Percentiles rank a stretch among this genome's conserved stretches.
These are phyloP conservation scores for Xylariaceae sp. DNA, from an alignment of 2,329 filamentous ascomycete species.

Conservation along the genomic window DNA sequence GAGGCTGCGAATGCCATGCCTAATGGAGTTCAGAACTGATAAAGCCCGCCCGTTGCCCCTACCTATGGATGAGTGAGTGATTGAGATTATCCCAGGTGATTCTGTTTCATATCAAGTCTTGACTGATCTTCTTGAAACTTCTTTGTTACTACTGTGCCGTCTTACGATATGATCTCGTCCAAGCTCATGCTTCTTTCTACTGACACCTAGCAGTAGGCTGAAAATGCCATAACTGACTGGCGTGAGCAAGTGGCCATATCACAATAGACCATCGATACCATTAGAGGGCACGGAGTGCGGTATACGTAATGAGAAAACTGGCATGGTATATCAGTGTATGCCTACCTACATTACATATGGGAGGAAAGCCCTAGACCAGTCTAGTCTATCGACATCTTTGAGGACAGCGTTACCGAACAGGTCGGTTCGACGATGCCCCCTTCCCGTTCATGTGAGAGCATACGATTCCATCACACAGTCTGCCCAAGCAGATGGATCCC, in stretches of 20 bases:
- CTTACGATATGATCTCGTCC: neutral
- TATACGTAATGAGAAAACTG: neutral
- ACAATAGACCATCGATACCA: neutral
- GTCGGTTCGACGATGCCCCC: no score
- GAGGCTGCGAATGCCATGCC: neutral
- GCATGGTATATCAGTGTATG: neutral
- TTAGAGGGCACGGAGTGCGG: neutral
- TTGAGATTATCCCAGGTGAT: neutral
- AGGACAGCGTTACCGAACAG: neutral
- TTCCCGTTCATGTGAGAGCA: neutral
- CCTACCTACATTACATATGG: neutral
- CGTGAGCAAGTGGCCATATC: neutral
- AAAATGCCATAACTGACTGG: neutral
- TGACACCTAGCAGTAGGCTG: neutral
- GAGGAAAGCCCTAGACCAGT: no score
- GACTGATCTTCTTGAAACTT: no score
- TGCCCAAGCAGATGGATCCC: neutral
- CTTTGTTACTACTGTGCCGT: no score
- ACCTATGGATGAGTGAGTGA: neutral
- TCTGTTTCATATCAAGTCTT: no score
- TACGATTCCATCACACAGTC: neutral
- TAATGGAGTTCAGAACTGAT: conserved; percentile 4
- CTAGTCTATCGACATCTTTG: neutral
- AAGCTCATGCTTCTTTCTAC: neutral
- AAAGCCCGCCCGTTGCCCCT: neutral